Base-by-base conservation (phyloP, 768 basidiomycete species). In the Pulveroboletus sp. region DNA sequence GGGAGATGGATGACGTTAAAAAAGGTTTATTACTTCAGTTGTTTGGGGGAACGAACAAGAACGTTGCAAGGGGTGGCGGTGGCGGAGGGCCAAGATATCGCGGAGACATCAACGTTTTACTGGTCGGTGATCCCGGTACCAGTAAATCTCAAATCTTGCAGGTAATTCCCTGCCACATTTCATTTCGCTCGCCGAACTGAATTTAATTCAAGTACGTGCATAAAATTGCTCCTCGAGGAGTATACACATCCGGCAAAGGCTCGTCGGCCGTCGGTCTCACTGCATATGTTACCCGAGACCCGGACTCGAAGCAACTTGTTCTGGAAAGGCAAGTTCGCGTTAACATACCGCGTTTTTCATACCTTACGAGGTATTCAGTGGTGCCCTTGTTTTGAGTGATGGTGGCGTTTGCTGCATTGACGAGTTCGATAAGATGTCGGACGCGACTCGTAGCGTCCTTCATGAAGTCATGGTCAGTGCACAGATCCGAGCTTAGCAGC, bases 351-450 rank as follows among this genome's bases (percentile, higher is more conserved):
- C 19, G 55, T 19, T 40, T n/a, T 40, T 45, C 23, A 31, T 40
- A 17, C 41, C 43, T 52, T 14, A 56, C 27, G 19, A 7, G 49
- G 23, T 43, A 4, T 44, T 12, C 56, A 92, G 93, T 72, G 94
- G 94, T 52, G 94, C 94, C 0, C 81, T 97, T 11, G 94, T 97
- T 2, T 70, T 97, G 51, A 91, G 89, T 64, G 95, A 97, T 56
- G 95, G 95, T 2, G 95, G 94, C 65, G 93, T 97, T 5, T 97
- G 94, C 65, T 98, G 95, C 64, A 98, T 98, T 57, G 95, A 98
- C 58, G 95, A 98, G 69, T 98, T 99, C 59, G 97, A 99, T 72
- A 99, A 99, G 69, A 99, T 99, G 97, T 94, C 94, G 31, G 87
- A 97, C 52, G 82, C 90, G 5, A 98, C 97, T 37, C 85, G 97